Evolutionary conservation across 129 eudicot species (phyloP).

Genomic region (Gnaphalium uliginosum): DNA sequence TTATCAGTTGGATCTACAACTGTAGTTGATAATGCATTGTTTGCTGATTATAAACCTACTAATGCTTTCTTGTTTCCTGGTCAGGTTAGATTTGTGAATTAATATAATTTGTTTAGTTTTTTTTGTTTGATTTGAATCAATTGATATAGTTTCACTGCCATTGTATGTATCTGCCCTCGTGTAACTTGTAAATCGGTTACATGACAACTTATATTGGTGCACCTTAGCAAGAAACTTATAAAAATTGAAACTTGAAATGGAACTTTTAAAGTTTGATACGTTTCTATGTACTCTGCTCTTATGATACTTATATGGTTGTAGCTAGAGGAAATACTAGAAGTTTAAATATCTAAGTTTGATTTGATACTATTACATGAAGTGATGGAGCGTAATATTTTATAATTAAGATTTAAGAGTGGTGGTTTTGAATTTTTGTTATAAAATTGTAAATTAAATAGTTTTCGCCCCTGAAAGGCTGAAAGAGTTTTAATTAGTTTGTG

Average conservation of each 20-base stretch:
- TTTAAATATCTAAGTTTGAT: not conserved
- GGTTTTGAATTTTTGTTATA: not conserved
- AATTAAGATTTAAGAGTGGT: not conserved
- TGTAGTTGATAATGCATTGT: slow-evolving; percentile 59
- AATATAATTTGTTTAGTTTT: not conserved
- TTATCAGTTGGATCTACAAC: slow-evolving; percentile 70
- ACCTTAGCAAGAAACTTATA: not conserved
- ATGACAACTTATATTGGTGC: too few relatives aligned
- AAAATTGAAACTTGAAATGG: not conserved
- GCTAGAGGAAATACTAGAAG: not conserved
- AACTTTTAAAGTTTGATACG: too few relatives aligned
- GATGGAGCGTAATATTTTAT: not conserved
- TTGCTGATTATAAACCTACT: slow-evolving; percentile 69
- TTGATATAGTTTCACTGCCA: not conserved
- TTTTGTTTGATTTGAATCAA: not conserved
- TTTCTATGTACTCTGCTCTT: not conserved
- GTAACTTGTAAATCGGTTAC: too few relatives aligned
- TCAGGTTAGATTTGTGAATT: slow-evolving; percentile 53
- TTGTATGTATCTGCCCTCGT: not conserved
- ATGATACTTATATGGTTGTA: not conserved
- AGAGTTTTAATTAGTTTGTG: not conserved
- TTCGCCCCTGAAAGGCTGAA: not conserved
- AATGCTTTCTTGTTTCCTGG: slow-evolving; percentile 91
- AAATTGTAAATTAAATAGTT: not conserved
- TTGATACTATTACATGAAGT: not conserved